Base-by-base conservation (phyloP, 106 monocot genomes). In the Acorus calamus region DNA sequence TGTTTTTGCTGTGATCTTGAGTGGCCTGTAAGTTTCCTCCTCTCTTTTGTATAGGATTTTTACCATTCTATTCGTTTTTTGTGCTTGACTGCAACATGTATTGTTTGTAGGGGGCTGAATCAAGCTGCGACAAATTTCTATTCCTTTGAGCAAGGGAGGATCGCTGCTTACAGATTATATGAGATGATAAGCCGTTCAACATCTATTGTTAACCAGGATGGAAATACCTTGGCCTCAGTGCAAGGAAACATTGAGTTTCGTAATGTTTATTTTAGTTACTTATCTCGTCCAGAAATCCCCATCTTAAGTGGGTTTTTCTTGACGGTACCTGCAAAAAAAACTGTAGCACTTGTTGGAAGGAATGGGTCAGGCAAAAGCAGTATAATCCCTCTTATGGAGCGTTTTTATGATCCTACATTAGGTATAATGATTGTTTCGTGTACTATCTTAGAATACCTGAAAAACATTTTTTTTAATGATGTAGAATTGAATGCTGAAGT, bases 341-440 rank as follows among this genome's bases (percentile, higher is more conserved):
- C 96, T 61, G 91, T 96, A 57, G 96, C 96, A 51, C 90, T 96
- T 76, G 91, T 96, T 77, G 96, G 96, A 53, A 91, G 96, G 72
- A 96, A 96, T 75, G 96, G 96, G 67, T 96, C 96, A 42, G 96
- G 96, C 62, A 96, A 96, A 80, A 96, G 96, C 64, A 96, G 96
- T 56, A 96, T 96, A 66, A 96, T 96, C 75, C 96, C 96, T 76
- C 91, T 96, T 9, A 96, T 96, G 96, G 96, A 96, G 67, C 84
- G 96, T 42, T 96, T 96, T 68, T 96, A 96, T 75, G 96, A 96
- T 80, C 96, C 96, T 59, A 96, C 96, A 55, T 69, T 96, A 83
- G 96, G 96, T 96, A 83, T 11, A 12, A n/a, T 63, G 44, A 41
- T 52, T 73, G 53, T 57, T 41, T 45, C 44, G 0, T 11, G 10